phyloP scores from a whole-genome alignment of 2,329 filamentous ascomycete species.

The Aureobasidium leucospermi region DNA sequence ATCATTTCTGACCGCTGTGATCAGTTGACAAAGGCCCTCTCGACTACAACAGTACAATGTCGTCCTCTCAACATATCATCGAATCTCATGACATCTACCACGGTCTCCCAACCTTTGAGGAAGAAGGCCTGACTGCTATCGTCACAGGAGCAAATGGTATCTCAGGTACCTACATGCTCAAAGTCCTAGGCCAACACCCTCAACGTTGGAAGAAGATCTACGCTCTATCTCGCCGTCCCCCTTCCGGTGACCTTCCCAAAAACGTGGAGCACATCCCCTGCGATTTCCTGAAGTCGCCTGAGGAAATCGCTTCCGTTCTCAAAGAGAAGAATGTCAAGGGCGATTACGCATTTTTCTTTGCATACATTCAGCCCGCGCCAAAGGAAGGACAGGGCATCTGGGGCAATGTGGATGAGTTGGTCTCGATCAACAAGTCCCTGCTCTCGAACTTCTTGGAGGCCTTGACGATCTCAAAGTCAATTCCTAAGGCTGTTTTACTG shows the following conservation, averaged over 20 bases:
- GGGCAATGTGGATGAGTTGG: constrained; percentile 41
- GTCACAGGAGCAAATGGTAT: constrained; percentile 50
- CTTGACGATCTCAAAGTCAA: constrained; percentile 35
- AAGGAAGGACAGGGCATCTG: neutral
- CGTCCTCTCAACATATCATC: neutral
- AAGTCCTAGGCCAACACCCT: constrained; percentile 40
- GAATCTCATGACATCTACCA: constrained; percentile 40
- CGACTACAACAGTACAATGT: neutral
- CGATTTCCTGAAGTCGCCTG: constrained; percentile 30
- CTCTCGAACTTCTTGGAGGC: constrained; percentile 43
- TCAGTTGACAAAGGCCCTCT: no score
- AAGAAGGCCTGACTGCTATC: constrained; percentile 43
- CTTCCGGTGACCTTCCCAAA: constrained; percentile 32
- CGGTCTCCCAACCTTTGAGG: constrained; percentile 40
- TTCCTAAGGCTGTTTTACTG: constrained; percentile 41
- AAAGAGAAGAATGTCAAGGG: constrained; percentile 24
- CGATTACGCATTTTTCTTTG: constrained; percentile 47
- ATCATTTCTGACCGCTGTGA: no score
- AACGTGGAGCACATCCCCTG: constrained; percentile 25
- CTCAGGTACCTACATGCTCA: constrained; percentile 45
- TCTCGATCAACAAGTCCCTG: constrained; percentile 41
- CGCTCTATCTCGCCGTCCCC: constrained; percentile 41
- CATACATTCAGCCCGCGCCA: constrained; percentile 46
- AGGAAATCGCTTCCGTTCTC: constrained; percentile 26
- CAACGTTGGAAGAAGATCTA: constrained; percentile 48